phyloP scores from a whole-genome alignment of 2,329 filamentous ascomycete species.

The Colletotrichum filicis region DNA sequence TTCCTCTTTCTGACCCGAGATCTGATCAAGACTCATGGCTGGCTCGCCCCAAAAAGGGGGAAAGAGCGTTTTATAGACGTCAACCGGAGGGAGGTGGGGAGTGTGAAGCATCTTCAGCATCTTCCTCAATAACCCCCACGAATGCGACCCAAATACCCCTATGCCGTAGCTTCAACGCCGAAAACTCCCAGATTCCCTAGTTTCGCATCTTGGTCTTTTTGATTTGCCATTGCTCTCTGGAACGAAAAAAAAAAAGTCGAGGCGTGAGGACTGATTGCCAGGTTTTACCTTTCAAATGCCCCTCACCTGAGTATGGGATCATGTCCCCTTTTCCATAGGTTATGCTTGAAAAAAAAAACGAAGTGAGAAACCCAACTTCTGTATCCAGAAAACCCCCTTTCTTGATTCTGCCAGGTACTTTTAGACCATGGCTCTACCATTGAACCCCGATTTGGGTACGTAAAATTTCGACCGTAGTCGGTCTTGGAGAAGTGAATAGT shows the following conservation, averaged over 20 bases:
- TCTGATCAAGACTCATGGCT: neutral
- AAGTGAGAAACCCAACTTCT: neutral
- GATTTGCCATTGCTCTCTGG: neutral
- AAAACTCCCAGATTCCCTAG: neutral
- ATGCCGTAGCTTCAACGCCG: neutral
- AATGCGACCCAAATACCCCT: neutral
- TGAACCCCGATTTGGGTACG: neutral
- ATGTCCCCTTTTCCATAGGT: neutral
- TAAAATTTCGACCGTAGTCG: neutral
- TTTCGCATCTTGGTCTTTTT: neutral
- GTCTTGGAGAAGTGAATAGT: neutral
- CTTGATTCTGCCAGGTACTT: neutral
- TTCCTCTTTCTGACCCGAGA: neutral
- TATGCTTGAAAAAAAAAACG: neutral
- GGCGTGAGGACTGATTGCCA: neutral
- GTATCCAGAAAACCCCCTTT: neutral
- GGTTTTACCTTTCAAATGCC: neutral
- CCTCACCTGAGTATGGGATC: neutral
- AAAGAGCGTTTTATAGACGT: neutral
- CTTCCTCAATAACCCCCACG: neutral
- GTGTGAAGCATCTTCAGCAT: neutral
- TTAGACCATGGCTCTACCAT: neutral
- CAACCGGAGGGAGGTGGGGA: neutral
- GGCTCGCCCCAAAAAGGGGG: neutral
- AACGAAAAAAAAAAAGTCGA: neutral